A percentile compares a stretch with the other conserved stretches of the same genome.
These are phyloP conservation scores for Globisporangium emineosum DNA, from an alignment of 352 stramenopile genomes.

Conservation along the genomic window DNA sequence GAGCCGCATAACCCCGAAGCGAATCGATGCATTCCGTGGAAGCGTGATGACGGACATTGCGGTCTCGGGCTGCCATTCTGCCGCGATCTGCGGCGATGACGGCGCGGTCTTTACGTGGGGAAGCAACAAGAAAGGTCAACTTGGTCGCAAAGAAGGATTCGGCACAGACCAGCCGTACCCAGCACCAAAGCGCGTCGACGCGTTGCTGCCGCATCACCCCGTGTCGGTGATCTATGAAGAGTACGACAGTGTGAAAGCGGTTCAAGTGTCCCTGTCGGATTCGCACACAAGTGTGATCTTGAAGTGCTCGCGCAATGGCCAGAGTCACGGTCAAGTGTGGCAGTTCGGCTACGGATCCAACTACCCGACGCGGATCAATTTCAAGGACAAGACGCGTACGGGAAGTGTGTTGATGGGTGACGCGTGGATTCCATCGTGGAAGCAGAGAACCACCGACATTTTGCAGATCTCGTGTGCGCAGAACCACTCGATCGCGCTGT, in stretches of 20 bases:
- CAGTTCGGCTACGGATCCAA: conserved; percentile 76
- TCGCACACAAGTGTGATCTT: conserved; percentile 72
- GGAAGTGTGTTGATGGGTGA: conserved; percentile 43
- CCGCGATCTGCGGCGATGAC: conserved; percentile 45
- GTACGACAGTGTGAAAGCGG: conserved; percentile 36
- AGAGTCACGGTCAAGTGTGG: conserved; percentile 67
- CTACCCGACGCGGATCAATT: conserved; percentile 62
- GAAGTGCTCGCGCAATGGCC: conserved; percentile 47
- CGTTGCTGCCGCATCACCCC: conserved; percentile 44
- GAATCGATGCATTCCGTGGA: conserved; percentile 64
- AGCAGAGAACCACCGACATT: conserved; percentile 51
- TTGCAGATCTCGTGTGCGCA: conserved; percentile 68
- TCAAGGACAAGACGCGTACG: conserved; percentile 36
- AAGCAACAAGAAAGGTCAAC: conserved; percentile 75
- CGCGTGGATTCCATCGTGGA: conserved; percentile 55
- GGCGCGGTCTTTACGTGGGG: conserved; percentile 74
- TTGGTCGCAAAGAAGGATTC: conserved; percentile 74
- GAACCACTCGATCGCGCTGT: conserved; percentile 80
- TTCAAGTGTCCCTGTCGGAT: conserved; percentile 67
- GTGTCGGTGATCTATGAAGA: conserved; percentile 62
- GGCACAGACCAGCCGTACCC: conserved; percentile 61
- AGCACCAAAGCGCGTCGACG: conserved; percentile 55
- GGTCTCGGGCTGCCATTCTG: conserved; percentile 69
- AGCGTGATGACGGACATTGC: conserved; percentile 59
- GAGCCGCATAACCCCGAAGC: conserved; percentile 64